Conservation (phyloP, 2,329 filamentous ascomycete genomes). For the Albifimbria verrucaria region DNA sequence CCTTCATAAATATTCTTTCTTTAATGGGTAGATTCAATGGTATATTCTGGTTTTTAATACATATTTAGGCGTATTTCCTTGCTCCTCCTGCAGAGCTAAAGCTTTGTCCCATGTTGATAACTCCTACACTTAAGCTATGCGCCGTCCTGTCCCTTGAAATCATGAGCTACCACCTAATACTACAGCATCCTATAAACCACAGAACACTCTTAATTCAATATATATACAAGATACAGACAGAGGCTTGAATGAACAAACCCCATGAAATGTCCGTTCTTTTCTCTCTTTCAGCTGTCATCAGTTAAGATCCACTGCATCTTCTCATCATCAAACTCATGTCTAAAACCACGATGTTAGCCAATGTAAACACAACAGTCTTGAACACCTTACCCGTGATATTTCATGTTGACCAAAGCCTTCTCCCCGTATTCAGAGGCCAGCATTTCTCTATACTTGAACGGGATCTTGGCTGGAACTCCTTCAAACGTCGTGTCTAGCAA, state of each 20-base stretch:
- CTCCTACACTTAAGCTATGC: too few species aligned
- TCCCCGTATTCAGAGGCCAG: conserved; percentile 55
- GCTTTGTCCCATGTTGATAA: too few species aligned
- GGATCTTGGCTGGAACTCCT: conserved; percentile 62
- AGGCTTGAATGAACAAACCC: not conserved
- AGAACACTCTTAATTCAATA: too few species aligned
- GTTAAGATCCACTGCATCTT: conserved; percentile 29
- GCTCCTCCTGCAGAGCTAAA: too few species aligned
- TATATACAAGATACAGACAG: not conserved
- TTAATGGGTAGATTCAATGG: too few species aligned
- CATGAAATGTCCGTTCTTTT: not conserved
- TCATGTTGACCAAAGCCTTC: conserved; percentile 45
- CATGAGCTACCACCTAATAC: too few species aligned
- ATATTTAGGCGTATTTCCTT: too few species aligned
- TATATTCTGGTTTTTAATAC: too few species aligned
- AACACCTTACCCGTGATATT: conserved; percentile 48
- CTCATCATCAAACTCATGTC: conserved; percentile 38
- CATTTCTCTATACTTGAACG: conserved; percentile 57
- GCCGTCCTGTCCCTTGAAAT: too few species aligned
- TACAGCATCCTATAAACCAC: too few species aligned
- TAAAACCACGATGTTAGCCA: conserved; percentile 17
- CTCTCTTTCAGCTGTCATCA: not conserved
- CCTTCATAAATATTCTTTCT: too few species aligned
- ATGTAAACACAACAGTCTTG: too few species aligned
- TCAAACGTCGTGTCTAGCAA: conserved; percentile 68